Base-by-base conservation (phyloP, 768 basidiomycete species). In the Boletellus ananas region DNA sequence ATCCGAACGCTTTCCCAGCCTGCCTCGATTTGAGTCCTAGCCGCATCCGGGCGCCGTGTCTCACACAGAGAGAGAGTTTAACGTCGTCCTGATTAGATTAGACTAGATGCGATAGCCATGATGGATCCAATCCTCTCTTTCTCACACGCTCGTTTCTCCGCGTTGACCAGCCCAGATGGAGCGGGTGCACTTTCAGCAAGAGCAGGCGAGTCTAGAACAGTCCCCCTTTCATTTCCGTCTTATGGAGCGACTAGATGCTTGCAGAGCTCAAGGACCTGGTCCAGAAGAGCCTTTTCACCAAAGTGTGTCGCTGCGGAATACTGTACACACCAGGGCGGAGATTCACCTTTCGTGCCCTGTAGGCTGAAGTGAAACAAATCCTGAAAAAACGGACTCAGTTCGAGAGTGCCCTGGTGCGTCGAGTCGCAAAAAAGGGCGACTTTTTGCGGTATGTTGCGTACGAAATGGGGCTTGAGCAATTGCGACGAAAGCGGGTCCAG, bases 211-310 rank as follows among this genome's bases (percentile, higher is more conserved):
- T 49, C 23, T 46, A 41, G 7, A 7, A 35, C 31, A 34, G 2
- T 18, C 12, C 14, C 47, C n/a, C 1, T n/a, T 20, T 5, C 31
- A 43, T 21, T 10, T 35, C 34, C 12, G 23, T 34, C 49, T 58
- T 54, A 52, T 50, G 21, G 31, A 35, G 40, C 43, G 18, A n/a
- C 37, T 64, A 88, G 81, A 94, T 94, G 84, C 89, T 95, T 81
- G 81, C 85, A 41, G 94, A 96, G 84, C 86, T 95, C 65, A 94
- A 91, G 70, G 92, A 94, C 70, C 75, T 95, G 11, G 83, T 87
- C 52, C 81, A 92, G 59, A 92, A 89, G 70, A 80, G 79, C 57
- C 70, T 96, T 35, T 95, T 97, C 66, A 86, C 87, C 0, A 75
- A 83, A 70, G 88, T 89, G 61, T 65, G 81, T 69, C 42, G 25